phyloP scores from a whole-genome alignment of 352 stramenopile genomes.

The Globisporangium emineosum region DNA sequence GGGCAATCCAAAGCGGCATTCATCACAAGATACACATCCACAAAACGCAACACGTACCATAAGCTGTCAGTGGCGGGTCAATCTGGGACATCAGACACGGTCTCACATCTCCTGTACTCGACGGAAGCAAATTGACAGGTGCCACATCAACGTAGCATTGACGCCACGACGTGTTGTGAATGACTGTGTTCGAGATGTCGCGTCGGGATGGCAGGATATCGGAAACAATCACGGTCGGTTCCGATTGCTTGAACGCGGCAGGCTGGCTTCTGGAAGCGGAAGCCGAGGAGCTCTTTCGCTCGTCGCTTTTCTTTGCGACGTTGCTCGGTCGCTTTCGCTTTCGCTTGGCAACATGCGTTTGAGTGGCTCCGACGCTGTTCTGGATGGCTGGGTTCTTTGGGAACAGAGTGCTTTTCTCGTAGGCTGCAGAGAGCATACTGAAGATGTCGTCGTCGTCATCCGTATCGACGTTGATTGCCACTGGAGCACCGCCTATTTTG shows the following conservation, averaged over 20 bases:
- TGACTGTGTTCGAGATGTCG: conserved; percentile 34
- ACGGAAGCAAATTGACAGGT: conserved; percentile 30
- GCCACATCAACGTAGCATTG: conserved; percentile 36
- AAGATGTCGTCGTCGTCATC: conserved; percentile 11
- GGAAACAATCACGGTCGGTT: conserved; percentile 19
- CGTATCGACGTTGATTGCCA: conserved; percentile 7
- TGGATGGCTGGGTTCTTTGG: conserved; percentile 5
- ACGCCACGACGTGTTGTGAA: conserved; percentile 46
- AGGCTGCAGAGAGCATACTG: neutral
- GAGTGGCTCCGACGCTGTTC: neutral
- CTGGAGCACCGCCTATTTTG: neutral
- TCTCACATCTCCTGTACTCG: conserved; percentile 14
- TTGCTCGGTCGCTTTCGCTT: conserved; percentile 16
- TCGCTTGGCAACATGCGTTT: neutral
- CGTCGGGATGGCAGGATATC: conserved; percentile 30
- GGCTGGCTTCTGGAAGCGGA: conserved; percentile 6
- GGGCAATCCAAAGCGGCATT: neutral
- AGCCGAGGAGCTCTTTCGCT: conserved; percentile 14
- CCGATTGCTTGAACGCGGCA: conserved; percentile 17
- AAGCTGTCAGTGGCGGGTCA: conserved; percentile 35
- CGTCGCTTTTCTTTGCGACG: conserved; percentile 14
- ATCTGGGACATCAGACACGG: conserved; percentile 24
- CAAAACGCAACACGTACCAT: conserved; percentile 22
- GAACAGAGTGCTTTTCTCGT: neutral
- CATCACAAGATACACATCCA: neutral